Evolutionary conservation across 2,329 filamentous ascomycete species (phyloP).

Genomic region (Didymella pomorum): DNA sequence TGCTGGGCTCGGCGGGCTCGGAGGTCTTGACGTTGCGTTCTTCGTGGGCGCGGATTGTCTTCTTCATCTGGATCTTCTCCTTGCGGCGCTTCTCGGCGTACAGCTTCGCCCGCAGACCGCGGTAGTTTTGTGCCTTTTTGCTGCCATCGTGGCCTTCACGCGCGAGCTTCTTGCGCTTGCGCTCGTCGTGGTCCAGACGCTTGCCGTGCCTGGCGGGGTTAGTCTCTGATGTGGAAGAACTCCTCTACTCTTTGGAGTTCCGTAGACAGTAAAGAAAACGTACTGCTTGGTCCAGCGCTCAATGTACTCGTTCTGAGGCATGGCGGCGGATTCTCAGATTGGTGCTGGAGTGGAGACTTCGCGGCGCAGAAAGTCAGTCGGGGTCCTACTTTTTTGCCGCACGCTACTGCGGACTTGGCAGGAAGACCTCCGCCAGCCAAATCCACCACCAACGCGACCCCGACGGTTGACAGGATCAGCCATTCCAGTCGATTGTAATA

Average conservation of each 20-base stretch:
- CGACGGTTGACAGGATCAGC: neutral
- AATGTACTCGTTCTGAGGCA: constrained; percentile 82
- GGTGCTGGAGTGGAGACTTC: constrained; percentile 11
- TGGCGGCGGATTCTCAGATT: constrained; percentile 33
- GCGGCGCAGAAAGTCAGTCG: constrained; percentile 11
- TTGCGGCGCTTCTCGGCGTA: constrained; percentile 92
- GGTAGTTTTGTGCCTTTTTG: constrained; percentile 90
- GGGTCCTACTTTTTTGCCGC: neutral
- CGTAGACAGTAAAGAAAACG: constrained; percentile 41
- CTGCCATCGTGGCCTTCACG: constrained; percentile 89
- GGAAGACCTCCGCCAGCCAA: constrained; percentile 23
- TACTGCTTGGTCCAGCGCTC: constrained; percentile 76
- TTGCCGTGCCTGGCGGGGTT: constrained; percentile 40
- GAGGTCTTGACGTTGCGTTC: constrained; percentile 92
- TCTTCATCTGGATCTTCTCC: constrained; percentile 73
- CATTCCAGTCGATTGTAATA: neutral
- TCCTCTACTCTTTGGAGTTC: too few species aligned
- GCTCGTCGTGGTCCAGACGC: constrained; percentile 84
- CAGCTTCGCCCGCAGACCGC: constrained; percentile 89
- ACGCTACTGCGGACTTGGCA: constrained; percentile 13
- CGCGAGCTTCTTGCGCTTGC: constrained; percentile 83
- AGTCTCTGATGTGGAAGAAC: constrained; percentile 10
- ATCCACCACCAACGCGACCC: constrained; percentile 14
- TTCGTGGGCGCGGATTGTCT: constrained; percentile 82
- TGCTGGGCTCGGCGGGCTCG: constrained; percentile 78